phyloP scores from a whole-genome alignment of 2,329 filamentous ascomycete species.

The Penicillium polonicum region DNA sequence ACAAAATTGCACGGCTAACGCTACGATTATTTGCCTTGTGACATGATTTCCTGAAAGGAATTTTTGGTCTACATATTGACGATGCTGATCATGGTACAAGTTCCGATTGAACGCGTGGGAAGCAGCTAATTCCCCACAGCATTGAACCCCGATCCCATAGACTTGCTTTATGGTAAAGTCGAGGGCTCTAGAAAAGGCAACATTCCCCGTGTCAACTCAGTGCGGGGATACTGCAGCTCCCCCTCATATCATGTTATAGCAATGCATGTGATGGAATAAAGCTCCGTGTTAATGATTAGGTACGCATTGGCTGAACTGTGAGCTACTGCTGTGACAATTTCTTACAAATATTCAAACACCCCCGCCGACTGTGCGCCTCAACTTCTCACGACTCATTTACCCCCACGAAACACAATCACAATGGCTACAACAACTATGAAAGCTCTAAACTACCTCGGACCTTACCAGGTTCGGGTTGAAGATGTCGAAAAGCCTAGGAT shows the following conservation, averaged over 20 bases:
- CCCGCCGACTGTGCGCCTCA: background rate
- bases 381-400: background rate
- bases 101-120: background rate
- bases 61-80: background rate
- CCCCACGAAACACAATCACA: background rate
- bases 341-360: background rate
- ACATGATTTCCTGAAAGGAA: background rate
- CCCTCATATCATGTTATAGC: background rate
- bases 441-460: background rate
- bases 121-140: background rate
- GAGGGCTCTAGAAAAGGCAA: background rate
- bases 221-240: background rate
- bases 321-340: background rate
- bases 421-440: background rate
- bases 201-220: background rate
- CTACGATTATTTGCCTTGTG: background rate
- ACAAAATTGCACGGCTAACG: background rate
- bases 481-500: background rate
- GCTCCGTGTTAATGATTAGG: background rate
- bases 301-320: background rate
- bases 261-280: background rate
- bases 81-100: background rate
- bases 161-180: background rate
- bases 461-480: background rate
- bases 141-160: background rate